Conservation (phyloP, 441 rosid genomes). For the Pelargonium citronellum region DNA sequence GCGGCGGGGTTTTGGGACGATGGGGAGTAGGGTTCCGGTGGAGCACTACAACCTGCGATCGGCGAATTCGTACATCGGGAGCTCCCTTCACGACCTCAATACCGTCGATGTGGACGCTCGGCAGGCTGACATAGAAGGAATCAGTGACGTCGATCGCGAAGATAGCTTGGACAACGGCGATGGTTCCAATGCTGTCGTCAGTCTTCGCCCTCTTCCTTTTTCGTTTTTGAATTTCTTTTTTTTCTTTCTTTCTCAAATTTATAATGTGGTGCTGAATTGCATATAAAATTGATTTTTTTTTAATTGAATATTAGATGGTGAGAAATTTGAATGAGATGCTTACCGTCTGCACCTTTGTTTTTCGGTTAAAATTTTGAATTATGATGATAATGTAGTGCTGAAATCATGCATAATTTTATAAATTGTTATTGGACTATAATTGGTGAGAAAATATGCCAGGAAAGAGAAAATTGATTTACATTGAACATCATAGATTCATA, state of each 20-base stretch:
- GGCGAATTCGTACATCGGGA: conserved; percentile 47
- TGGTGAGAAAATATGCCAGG: no score
- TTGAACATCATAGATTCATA: no score
- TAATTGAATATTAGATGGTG: not conserved
- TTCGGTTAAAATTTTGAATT: no score
- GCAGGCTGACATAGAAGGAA: conserved; percentile 34
- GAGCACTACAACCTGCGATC: conserved; percentile 67
- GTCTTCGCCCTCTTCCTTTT: conserved; percentile 5
- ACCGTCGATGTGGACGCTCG: conserved; percentile 44
- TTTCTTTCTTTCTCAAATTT: not conserved
- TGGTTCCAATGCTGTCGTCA: conserved; percentile 46
- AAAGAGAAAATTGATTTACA: no score
- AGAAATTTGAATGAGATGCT: not conserved
- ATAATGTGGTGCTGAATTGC: not conserved
- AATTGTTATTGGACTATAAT: no score
- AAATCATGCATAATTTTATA: no score
- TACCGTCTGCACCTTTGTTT: no score
- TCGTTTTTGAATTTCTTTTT: not conserved
- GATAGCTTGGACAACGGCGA: conserved; percentile 39
- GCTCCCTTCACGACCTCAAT: conserved; percentile 73
- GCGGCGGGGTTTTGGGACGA: conserved; percentile 12
- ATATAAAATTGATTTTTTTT: not conserved
- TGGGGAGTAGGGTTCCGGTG: conserved; percentile 76
- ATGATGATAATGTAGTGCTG: no score
- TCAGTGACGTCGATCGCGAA: conserved; percentile 33